Evolutionary conservation across 352 stramenopile species (phyloP), one percentile per base, ranked within the genome.

Genomic region (Globisporangium ultimum): DNA sequence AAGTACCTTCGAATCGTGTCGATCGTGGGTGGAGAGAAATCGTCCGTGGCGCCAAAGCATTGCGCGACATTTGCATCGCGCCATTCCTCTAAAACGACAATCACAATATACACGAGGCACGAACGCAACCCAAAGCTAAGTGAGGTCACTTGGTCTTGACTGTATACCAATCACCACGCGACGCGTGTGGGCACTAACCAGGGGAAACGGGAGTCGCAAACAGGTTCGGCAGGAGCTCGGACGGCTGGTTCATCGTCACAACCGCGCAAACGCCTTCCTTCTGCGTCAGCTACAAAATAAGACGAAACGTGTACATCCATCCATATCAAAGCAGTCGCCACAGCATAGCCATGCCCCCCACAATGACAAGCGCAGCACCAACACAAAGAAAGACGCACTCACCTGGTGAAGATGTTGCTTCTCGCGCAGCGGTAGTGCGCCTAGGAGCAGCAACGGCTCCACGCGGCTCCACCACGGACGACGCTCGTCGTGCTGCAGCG

Each of bases 171-270:
- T 28, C 10, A 58, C 18, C 22, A 14, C 11, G 2, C 24, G n/a
- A n/a, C 24, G 24, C 12, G 6, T 36, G 5, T 11, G 21, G 49
- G 21, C 17, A 41, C 43, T 20, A 34, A 91, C 82, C 64, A 43
- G 80, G 77, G 17, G 80, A 75, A 5, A 93, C 70, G 22, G 84
- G 84, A 2, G 71, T 88, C 22, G 64, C 61, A 17, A 91, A 61
- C 34, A 86, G 64, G 51, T 89, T 91, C 14, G 79, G 79, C 55
- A 87, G 66, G 57, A 93, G 58, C 55, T 91, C 84, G 1, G 62
- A 60, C 24, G 76, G 67, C 58, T 91, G 68, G 59, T 91, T 93
- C 84, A 93, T 91, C 8, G 84, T 91, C 32, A 93, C 84, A 38
- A 91, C 67, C 8, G 84, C 84, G 24, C 58, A 56, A 22, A 93